Percentiles rank a stretch among this genome's conserved stretches.
Evolutionary conservation across 2,329 filamentous ascomycete species (phyloP).

Genomic region (Fusarium coicis): DNA sequence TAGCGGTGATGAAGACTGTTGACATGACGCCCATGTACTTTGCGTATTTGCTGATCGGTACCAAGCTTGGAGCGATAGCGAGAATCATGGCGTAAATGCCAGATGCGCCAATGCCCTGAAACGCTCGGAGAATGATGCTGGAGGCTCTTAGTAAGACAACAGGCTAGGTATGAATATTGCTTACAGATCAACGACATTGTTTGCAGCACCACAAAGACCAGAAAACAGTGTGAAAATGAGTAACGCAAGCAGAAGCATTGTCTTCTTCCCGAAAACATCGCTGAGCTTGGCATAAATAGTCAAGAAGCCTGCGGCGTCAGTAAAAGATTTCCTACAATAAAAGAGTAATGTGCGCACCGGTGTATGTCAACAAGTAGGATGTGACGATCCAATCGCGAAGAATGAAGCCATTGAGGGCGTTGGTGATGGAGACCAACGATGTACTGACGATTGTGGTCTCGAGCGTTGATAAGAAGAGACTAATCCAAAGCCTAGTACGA

Average conservation of each 20-base stretch:
- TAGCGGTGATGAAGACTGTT: conserved; percentile 9
- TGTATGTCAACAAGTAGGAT: conserved; percentile 10
- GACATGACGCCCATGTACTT: conserved; percentile 11
- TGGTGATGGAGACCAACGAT: conserved; percentile 8
- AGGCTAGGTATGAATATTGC: rapidly evolving
- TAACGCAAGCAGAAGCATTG: conserved; percentile 1
- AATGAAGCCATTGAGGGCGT: conserved; percentile 6
- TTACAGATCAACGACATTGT: conserved; percentile 4
- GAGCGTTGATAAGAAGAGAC: conserved; percentile 3
- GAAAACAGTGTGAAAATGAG: conserved; percentile 2
- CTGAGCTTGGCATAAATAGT: conserved; percentile 3
- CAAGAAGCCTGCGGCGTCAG: background rate
- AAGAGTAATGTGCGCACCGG: background rate
- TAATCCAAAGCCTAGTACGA: background rate
- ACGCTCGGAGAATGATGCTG: conserved; percentile 1
- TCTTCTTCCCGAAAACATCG: conserved; percentile 14
- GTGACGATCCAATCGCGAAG: conserved; percentile 17
- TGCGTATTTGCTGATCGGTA: background rate
- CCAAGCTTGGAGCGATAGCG: background rate
- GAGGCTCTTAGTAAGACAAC: rapidly evolving
- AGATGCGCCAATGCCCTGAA: conserved; percentile 4
- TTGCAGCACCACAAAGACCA: conserved; percentile 6
- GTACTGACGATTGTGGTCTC: conserved; percentile 10
- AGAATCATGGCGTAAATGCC: conserved; percentile 8
- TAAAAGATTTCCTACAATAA: too few species aligned